These are phyloP conservation scores for Mycena epipterygia DNA, from an alignment of 768 basidiomycete genomes.

Conservation along the genomic window DNA sequence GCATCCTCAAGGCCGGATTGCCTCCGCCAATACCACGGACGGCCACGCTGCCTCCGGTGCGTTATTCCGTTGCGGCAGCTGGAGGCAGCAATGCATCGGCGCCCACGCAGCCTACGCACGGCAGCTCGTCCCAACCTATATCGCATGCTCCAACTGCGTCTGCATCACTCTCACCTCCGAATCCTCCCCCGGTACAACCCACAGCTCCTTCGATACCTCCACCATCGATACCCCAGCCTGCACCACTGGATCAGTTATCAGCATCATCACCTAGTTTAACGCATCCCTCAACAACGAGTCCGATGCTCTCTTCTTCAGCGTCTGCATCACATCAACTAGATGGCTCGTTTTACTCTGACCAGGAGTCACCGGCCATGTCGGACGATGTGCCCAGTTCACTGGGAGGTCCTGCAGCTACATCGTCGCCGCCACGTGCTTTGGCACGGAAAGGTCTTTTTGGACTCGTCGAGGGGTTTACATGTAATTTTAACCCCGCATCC, in stretches of 20 bases:
- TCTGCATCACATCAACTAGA: slow-evolving; percentile 74
- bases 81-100: slow-evolving; percentile 67
- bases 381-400: slow-evolving; percentile 66
- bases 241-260: slow-evolving; percentile 57
- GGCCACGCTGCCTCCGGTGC: slow-evolving; percentile 79
- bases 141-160: slow-evolving; percentile 47
- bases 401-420: slow-evolving; percentile 64
- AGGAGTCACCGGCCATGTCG: slow-evolving; percentile 81
- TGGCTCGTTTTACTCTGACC: slow-evolving; percentile 78
- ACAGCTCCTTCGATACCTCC: slow-evolving; percentile 58
- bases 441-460: slow-evolving; percentile 62
- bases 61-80: slow-evolving; percentile 89
- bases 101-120: slow-evolving; percentile 38
- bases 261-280: slow-evolving; percentile 87
- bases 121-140: slow-evolving; percentile 41
- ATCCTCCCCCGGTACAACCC: slow-evolving; percentile 51
- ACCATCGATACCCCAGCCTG: slow-evolving; percentile 46
- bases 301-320: slow-evolving; percentile 84
- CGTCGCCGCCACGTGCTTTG: slow-evolving; percentile 68
- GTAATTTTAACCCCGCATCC: slow-evolving; percentile 39
- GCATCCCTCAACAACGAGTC: slow-evolving; percentile 87
- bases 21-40: slow-evolving; percentile 67
- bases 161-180: slow-evolving; percentile 44
- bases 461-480: slow-evolving; percentile 35
- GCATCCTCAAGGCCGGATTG: slow-evolving; percentile 83